phyloP scores from a whole-genome alignment of 176 grass and related monocot genomes.

The Musa schizocarpa region DNA sequence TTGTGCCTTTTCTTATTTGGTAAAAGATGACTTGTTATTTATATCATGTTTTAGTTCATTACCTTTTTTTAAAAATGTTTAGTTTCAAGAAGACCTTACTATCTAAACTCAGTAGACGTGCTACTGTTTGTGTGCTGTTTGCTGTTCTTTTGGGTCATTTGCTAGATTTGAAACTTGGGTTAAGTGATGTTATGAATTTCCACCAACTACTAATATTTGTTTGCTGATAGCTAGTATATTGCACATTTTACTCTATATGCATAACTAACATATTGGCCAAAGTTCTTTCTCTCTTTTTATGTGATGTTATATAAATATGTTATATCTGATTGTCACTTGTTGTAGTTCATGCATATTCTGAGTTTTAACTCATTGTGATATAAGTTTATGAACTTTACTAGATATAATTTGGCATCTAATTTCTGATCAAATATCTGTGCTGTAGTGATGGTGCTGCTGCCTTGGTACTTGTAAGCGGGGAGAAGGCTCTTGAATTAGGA shows the following conservation, averaged over 20 bases:
- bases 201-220: not conserved
- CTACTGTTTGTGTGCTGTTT: no score
- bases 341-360: not conserved
- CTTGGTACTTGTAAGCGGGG: slow-evolving; percentile 74
- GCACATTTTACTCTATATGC: no score
- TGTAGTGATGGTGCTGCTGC: slow-evolving; percentile 87
- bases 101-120: no score
- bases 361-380: not conserved
- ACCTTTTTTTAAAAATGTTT: no score
- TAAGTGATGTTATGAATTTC: not conserved
- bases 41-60: no score
- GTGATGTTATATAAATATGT: no score
- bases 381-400: not conserved
- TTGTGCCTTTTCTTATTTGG: no score
- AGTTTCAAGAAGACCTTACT: no score
- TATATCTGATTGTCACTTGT: not conserved
- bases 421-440: slow-evolving; percentile 14
- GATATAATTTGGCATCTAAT: slow-evolving; percentile 5
- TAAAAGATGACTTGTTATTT: no score
- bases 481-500: slow-evolving; percentile 67
- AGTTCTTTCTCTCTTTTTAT: no score
- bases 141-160: no score
- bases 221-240: not conserved
- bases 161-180: not conserved
- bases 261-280: no score